Evolutionary conservation across 192 early-diverging fungal genomes (phyloP).

Genomic region (Rhizophlyctis rosea): DNA sequence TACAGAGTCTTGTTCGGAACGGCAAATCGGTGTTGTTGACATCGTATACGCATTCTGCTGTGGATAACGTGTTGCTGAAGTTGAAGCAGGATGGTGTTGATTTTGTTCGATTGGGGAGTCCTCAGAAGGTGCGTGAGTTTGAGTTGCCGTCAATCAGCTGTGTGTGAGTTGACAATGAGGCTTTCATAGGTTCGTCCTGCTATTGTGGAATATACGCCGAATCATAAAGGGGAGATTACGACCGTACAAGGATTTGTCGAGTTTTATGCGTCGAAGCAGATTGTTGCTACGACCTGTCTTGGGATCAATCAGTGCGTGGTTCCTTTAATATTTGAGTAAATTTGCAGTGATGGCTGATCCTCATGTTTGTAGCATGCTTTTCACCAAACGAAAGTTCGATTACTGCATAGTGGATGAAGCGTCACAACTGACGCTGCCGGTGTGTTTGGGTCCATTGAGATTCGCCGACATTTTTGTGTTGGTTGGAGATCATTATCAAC

Average conservation of each 20-base stretch:
- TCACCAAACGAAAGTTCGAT: constrained; percentile 77
- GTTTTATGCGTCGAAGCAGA: constrained; percentile 55
- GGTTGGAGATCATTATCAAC: constrained; percentile 94
- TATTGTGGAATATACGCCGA: constrained; percentile 20
- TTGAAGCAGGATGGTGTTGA: constrained; percentile 61
- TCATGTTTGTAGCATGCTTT: constrained; percentile 52
- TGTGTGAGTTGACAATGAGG: constrained; percentile 7
- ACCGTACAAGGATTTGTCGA: constrained; percentile 59
- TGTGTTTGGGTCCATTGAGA: constrained; percentile 83
- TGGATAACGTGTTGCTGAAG: constrained; percentile 91
- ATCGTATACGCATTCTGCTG: constrained; percentile 88
- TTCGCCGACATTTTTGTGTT: constrained; percentile 81
- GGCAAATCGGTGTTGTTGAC: constrained; percentile 81
- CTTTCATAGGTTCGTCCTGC: neutral
- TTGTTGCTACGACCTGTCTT: constrained; percentile 88
- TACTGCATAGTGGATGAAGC: constrained; percentile 97
- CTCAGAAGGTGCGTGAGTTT: constrained; percentile 20
- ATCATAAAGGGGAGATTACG: constrained; percentile 26
- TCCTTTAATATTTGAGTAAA: constrained; percentile 5
- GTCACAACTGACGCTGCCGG: constrained; percentile 88
- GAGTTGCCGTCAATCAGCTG: constrained; percentile 1
- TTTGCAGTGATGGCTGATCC: constrained; percentile 9
- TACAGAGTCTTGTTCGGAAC: constrained; percentile 58
- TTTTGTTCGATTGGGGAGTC: constrained; percentile 74
- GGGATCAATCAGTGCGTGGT: constrained; percentile 72